Evolutionary conservation across 2,329 filamentous ascomycete species (phyloP).

Genomic region (Plenodomus lindquistii): DNA sequence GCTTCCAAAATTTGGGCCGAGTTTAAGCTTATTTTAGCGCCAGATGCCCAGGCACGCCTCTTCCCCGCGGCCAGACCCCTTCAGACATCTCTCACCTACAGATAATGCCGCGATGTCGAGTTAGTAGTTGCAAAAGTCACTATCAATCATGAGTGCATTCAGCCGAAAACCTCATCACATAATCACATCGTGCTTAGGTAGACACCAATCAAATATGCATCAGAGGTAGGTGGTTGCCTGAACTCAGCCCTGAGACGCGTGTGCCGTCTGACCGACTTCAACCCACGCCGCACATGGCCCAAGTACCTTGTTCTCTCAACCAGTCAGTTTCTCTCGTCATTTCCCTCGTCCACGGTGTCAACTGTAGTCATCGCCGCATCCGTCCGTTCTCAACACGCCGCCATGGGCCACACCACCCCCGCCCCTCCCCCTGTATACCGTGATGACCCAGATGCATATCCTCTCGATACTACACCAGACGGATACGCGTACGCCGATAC

Average conservation of each 20-base stretch:
- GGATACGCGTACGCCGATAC: slow-evolving; percentile 45
- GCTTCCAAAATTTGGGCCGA: slow-evolving; percentile 29
- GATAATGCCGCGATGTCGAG: no score
- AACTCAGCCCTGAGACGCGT: slow-evolving; percentile 21
- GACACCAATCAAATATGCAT: no score
- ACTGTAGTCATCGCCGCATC: neutral
- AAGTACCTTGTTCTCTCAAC: slow-evolving; percentile 3
- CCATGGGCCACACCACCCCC: slow-evolving; percentile 38
- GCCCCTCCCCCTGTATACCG: slow-evolving; percentile 28
- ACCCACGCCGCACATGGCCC: slow-evolving; percentile 8
- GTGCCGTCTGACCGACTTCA: slow-evolving; percentile 24
- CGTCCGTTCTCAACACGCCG: slow-evolving; percentile 1
- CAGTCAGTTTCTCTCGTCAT: neutral
- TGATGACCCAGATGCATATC: slow-evolving; percentile 45
- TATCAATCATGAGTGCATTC: no score
- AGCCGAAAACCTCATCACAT: no score
- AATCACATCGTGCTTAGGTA: no score
- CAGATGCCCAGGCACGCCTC: slow-evolving; percentile 9
- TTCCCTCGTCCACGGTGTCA: neutral
- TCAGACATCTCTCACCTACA: neutral
- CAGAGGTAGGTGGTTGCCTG: slow-evolving; percentile 27
- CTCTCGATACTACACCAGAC: slow-evolving; percentile 45
- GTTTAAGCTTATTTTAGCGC: slow-evolving; percentile 40
- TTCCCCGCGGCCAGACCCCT: neutral
- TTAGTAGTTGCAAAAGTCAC: no score